phyloP scores from a whole-genome alignment of 805 yeast genomes.

The Cyberlindnera bimundalis region DNA sequence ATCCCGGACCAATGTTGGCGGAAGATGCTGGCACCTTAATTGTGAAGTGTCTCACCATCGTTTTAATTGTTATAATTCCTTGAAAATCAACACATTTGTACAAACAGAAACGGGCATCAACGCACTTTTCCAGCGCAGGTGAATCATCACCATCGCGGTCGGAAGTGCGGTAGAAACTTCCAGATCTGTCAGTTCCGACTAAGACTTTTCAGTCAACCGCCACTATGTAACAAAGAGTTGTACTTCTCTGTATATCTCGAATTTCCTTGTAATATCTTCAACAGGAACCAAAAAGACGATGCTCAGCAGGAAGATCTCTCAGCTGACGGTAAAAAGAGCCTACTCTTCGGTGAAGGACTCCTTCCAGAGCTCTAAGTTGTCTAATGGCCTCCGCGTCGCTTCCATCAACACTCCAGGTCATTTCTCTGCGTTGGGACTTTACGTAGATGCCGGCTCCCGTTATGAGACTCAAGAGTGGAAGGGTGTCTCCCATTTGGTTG shows the following conservation, averaged over 20 bases:
- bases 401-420: constrained; percentile 87
- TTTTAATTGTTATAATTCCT: background rate
- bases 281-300: constrained; percentile 2
- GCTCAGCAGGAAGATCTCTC: constrained; percentile 14
- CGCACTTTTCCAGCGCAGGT: background rate
- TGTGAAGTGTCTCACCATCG: constrained; percentile 48
- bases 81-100: background rate
- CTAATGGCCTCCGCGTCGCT: constrained; percentile 79
- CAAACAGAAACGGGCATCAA: background rate
- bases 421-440: constrained; percentile 86
- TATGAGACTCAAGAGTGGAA: constrained; percentile 58
- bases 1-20: constrained; percentile 98
- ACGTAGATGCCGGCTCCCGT: constrained; percentile 87
- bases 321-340: constrained; percentile 7
- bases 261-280: too few relatives aligned
- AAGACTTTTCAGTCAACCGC: background rate
- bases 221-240: too few relatives aligned
- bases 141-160: constrained; percentile 3
- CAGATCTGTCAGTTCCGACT: background rate
- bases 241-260: too few relatives aligned
- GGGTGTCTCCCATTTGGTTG: constrained; percentile 82
- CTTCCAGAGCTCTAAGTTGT: constrained; percentile 39
- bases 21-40: constrained; percentile 92
- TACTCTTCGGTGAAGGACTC: constrained; percentile 22
- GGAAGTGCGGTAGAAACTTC: background rate